Conservation (phyloP, 2,329 filamentous ascomycete species). For the Trichoderma koningii region DNA sequence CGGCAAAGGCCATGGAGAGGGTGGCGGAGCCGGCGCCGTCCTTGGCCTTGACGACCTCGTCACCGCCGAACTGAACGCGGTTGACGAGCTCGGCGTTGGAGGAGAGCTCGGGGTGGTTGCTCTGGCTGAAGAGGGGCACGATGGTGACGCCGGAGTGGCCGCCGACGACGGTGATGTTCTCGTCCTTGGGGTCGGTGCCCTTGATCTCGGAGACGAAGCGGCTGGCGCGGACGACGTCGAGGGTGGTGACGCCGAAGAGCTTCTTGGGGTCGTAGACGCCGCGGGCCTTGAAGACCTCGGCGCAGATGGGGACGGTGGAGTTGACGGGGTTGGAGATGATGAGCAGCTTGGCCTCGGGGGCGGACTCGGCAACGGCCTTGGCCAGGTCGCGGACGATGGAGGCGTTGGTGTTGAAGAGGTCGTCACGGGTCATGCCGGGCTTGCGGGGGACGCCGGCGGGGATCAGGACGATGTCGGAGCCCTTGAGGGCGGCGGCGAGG, state of each 20-base stretch:
- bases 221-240: constrained; percentile 95
- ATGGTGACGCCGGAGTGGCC: constrained; percentile 98
- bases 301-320: constrained; percentile 96
- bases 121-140: constrained; percentile 95
- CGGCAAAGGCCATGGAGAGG: constrained; percentile 98
- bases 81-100: constrained; percentile 80
- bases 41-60: constrained; percentile 99
- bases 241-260: constrained; percentile 98
- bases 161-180: constrained; percentile 94
- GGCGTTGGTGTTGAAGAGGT: constrained; percentile 99
- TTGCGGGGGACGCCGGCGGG: constrained; percentile 98
- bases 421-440: constrained; percentile 99
- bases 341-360: constrained; percentile 91
- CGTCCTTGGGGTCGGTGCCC: constrained; percentile 82
- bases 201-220: constrained; percentile 97
- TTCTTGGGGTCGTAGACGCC: constrained; percentile 99
- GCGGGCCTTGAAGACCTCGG: constrained; percentile 92
- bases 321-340: constrained; percentile 99
- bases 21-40: constrained; percentile 95
- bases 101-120: constrained; percentile 78
- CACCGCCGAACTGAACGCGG: constrained; percentile 97
- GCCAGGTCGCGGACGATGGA: constrained; percentile 98
- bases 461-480: constrained; percentile 91
- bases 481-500: constrained; percentile 78
- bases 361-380: constrained; percentile 86